Conservation (phyloP, 2,329 filamentous ascomycete species). For the Escovopsis sp. region DNA sequence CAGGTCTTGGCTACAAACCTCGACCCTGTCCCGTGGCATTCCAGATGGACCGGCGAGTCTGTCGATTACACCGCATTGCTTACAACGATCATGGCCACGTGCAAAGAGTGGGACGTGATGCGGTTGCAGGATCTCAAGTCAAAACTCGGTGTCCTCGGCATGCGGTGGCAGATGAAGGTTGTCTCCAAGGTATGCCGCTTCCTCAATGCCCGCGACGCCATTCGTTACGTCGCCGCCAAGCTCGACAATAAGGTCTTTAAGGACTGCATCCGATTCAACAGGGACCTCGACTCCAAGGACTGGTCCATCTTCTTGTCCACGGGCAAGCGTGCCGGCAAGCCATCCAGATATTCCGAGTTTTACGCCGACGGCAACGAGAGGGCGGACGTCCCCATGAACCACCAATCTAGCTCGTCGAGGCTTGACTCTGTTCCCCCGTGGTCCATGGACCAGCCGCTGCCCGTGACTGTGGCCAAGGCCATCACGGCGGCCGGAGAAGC, state of each 20-base stretch:
- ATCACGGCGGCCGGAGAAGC: constrained; percentile 13
- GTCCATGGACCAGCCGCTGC: constrained; percentile 19
- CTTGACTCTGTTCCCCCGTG: constrained; percentile 16
- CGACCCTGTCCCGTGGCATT: constrained; percentile 39
- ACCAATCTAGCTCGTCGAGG: constrained; percentile 11
- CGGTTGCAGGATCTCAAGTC: constrained; percentile 40
- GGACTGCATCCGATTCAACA: constrained; percentile 43
- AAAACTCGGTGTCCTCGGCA: constrained; percentile 40
- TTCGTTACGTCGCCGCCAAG: constrained; percentile 41
- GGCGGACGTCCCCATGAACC: constrained; percentile 8
- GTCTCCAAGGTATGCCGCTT: constrained; percentile 43
- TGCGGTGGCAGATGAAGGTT: constrained; percentile 44
- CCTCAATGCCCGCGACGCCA: constrained; percentile 37
- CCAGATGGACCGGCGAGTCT: constrained; percentile 40
- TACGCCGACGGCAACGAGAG: constrained; percentile 11
- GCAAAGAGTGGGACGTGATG: constrained; percentile 42
- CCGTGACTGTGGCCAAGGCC: constrained; percentile 15
- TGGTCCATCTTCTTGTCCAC: constrained; percentile 40
- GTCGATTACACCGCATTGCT: constrained; percentile 43
- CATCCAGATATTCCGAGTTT: constrained; percentile 11
- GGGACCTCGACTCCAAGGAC: constrained; percentile 39
- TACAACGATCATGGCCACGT: constrained; percentile 39
- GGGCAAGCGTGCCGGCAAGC: constrained; percentile 21
- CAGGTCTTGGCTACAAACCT: constrained; percentile 28
- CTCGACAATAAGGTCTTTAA: constrained; percentile 40